phyloP scores from a whole-genome alignment of 2,329 filamentous ascomycete genomes.

The Aspergillus persii region DNA sequence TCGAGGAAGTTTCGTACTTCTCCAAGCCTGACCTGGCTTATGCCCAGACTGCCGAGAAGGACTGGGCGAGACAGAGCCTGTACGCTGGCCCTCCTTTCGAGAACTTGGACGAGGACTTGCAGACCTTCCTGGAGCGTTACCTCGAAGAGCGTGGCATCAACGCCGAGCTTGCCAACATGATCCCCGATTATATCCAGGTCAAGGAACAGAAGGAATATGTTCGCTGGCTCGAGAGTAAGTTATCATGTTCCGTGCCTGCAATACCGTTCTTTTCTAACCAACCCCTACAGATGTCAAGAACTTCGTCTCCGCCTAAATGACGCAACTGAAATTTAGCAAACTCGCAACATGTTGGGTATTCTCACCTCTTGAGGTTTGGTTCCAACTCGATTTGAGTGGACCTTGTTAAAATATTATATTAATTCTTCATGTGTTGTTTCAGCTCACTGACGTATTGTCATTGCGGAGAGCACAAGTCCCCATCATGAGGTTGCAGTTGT shows the following conservation, averaged over 20 bases:
- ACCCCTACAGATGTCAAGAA: slow-evolving; percentile 65
- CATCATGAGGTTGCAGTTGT: background rate
- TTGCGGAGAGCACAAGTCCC: background rate
- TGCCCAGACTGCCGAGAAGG: slow-evolving; percentile 70
- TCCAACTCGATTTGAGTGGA: background rate
- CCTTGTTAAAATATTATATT: background rate
- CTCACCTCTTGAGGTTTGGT: slow-evolving; percentile 5
- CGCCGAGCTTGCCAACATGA: slow-evolving; percentile 79
- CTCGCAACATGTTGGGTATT: background rate
- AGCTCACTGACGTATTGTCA: background rate
- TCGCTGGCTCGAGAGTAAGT: slow-evolving; percentile 73
- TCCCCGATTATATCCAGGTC: slow-evolving; percentile 93
- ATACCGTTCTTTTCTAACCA: slow-evolving; percentile 7
- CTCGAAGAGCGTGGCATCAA: slow-evolving; percentile 93
- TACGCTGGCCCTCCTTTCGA: slow-evolving; percentile 92
- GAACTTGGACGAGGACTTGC: slow-evolving; percentile 93
- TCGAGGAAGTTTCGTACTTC: slow-evolving; percentile 91
- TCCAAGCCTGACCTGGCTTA: slow-evolving; percentile 73
- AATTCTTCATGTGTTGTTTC: slow-evolving; percentile 1
- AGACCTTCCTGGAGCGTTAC: slow-evolving; percentile 87
- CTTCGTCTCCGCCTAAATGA: slow-evolving; percentile 69
- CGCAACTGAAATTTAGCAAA: background rate
- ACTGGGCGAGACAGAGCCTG: slow-evolving; percentile 71
- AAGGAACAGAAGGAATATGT: slow-evolving; percentile 99
- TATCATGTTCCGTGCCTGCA: background rate